These are phyloP conservation scores for Yamadazyma sp. DNA, from an alignment of 805 yeast species.

Conservation along the genomic window DNA sequence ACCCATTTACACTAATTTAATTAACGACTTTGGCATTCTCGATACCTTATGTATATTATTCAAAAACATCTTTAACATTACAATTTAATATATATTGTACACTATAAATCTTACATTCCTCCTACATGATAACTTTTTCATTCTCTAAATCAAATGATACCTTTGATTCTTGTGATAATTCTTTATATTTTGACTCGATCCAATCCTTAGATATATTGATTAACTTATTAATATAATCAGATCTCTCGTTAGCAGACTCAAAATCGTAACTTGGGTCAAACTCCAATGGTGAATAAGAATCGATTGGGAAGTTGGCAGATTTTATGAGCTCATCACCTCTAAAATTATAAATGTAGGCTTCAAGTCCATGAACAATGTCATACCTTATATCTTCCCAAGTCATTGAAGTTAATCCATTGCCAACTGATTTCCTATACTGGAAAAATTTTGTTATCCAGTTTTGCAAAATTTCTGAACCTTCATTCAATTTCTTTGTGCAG, in stretches of 20 bases:
- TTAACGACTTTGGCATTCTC: slow-evolving; percentile 23
- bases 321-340: slow-evolving; percentile 22
- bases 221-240: slow-evolving; percentile 14
- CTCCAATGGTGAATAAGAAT: not conserved
- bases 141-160: slow-evolving; percentile 26
- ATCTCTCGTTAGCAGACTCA: slow-evolving; percentile 30
- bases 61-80: slow-evolving; percentile 16
- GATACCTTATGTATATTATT: slow-evolving; percentile 23
- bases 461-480: slow-evolving; percentile 23
- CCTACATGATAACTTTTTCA: slow-evolving; percentile 13
- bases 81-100: not conserved
- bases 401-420: slow-evolving; percentile 35
- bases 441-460: slow-evolving; percentile 33
- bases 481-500: slow-evolving; percentile 18
- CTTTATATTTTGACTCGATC: slow-evolving; percentile 8
- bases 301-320: too few relatives aligned
- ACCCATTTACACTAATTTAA: slow-evolving; percentile 18
- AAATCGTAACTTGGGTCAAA: slow-evolving; percentile 30
- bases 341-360: slow-evolving; percentile 31
- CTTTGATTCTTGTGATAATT: not conserved
- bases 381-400: slow-evolving; percentile 43
- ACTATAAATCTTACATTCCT: not conserved
- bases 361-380: slow-evolving; percentile 36
- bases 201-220: slow-evolving; percentile 6
- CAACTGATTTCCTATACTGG: slow-evolving; percentile 32